Conservation (phyloP, 2,329 filamentous ascomycete species). For the Lecanoromycetidae sp. region DNA sequence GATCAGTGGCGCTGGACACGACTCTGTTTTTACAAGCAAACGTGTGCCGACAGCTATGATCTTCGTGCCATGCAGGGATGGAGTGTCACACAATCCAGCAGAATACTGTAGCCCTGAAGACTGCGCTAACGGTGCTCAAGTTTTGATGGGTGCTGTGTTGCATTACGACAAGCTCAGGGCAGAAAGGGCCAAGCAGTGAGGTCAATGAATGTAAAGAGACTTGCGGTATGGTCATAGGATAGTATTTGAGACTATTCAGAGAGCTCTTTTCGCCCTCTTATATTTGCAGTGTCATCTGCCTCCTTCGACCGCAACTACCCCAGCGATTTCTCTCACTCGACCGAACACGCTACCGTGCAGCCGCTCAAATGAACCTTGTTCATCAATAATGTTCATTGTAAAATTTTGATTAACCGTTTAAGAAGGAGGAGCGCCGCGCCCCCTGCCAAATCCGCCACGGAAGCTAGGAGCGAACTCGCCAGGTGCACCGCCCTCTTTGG, state of each 20-base stretch:
- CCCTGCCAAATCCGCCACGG: slow-evolving; percentile 83
- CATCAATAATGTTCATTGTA: background rate
- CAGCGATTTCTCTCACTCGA: slow-evolving; percentile 40
- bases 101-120: slow-evolving; percentile 51
- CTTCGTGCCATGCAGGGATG: slow-evolving; percentile 52
- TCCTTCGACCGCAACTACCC: slow-evolving; percentile 35
- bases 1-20: slow-evolving; percentile 51
- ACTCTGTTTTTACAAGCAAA: slow-evolving; percentile 44
- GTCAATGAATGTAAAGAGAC: too few species aligned
- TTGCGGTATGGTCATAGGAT: too few species aligned
- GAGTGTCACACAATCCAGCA: slow-evolving; percentile 51
- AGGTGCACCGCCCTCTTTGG: slow-evolving; percentile 80
- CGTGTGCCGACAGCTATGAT: slow-evolving; percentile 54
- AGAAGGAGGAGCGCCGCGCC: slow-evolving; percentile 60
- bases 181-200: slow-evolving; percentile 19
- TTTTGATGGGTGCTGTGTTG: slow-evolving; percentile 39
- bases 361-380: slow-evolving; percentile 25
- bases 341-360: slow-evolving; percentile 38
- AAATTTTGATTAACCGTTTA: background rate
- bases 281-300: slow-evolving; percentile 19
- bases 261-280: background rate
- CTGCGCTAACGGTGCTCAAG: slow-evolving; percentile 45
- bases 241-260: too few species aligned
- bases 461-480: slow-evolving; percentile 88
- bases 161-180: slow-evolving; percentile 37